Evolutionary conservation across 805 yeast genomes (phyloP).

Genomic region (Metschnikowia aberdeeniae): DNA sequence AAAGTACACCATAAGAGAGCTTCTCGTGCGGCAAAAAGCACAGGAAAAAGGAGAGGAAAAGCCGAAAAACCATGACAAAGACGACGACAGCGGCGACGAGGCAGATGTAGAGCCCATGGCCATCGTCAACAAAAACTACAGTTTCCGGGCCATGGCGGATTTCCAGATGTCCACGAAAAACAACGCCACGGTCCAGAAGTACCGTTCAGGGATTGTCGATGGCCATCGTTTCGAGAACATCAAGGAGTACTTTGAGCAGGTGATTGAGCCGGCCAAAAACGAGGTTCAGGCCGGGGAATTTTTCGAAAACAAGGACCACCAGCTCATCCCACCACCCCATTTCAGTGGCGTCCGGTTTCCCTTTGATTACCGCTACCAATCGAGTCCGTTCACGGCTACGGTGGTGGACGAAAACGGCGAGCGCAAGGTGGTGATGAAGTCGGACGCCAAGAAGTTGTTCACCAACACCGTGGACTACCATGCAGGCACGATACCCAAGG

Average conservation of each 20-base stretch:
- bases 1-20: slow-evolving; percentile 40
- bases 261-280: slow-evolving; percentile 21
- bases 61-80: not conserved
- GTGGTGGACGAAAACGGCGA: slow-evolving; percentile 57
- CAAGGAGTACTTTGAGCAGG: slow-evolving; percentile 21
- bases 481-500: slow-evolving; percentile 41
- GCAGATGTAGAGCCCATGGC: slow-evolving; percentile 53
- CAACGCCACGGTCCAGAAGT: slow-evolving; percentile 36
- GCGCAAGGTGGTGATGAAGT: slow-evolving; percentile 43
- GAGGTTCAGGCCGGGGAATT: slow-evolving; percentile 24
- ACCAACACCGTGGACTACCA: slow-evolving; percentile 51
- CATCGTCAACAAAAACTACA: slow-evolving; percentile 61
- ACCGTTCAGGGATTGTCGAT: slow-evolving; percentile 24
- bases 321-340: slow-evolving; percentile 82
- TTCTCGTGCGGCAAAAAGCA: slow-evolving; percentile 29
- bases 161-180: slow-evolving; percentile 69
- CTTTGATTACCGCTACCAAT: slow-evolving; percentile 69
- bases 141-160: slow-evolving; percentile 84
- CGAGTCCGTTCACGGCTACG: slow-evolving; percentile 56
- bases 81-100: not conserved
- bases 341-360: slow-evolving; percentile 77
- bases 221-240: slow-evolving; percentile 24
- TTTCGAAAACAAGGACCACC: slow-evolving; percentile 41
- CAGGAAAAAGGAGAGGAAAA: slow-evolving; percentile 27
- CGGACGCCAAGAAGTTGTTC: slow-evolving; percentile 46